phyloP scores from a whole-genome alignment of 2,329 filamentous ascomycete species.

The Pseudogymnoascus sp. region DNA sequence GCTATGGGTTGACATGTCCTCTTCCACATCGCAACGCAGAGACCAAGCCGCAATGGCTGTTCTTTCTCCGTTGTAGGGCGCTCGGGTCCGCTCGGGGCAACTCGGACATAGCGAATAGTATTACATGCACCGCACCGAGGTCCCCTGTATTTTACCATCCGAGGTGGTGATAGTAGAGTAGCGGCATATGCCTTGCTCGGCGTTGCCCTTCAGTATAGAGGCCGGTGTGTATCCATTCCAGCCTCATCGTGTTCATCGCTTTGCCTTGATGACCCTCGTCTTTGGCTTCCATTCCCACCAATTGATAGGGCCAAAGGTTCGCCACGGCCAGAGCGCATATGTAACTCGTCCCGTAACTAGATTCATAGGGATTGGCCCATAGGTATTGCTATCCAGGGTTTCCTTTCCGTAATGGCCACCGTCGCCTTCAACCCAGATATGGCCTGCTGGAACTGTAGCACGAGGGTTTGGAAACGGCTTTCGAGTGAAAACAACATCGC shows the following conservation, averaged over 20 bases:
- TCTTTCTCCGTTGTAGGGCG: not conserved
- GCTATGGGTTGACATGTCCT: not conserved
- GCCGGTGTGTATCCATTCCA: not conserved
- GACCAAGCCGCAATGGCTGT: not conserved
- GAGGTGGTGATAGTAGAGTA: not conserved
- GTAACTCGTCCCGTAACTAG: conserved; percentile 69
- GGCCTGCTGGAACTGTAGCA: conserved; percentile 65
- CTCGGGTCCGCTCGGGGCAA: not conserved
- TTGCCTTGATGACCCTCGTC: conserved; percentile 34
- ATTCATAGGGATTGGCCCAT: conserved; percentile 71
- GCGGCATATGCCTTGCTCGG: not conserved
- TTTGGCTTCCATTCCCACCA: conserved; percentile 44
- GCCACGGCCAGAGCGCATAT: conserved; percentile 61
- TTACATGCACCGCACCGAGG: not conserved
- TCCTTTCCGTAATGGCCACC: conserved; percentile 51
- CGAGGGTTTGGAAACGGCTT: conserved; percentile 47
- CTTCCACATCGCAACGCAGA: not conserved
- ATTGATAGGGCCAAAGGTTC: conserved; percentile 46
- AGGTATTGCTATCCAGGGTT: conserved; percentile 78
- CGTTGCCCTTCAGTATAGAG: not conserved
- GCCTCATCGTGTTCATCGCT: conserved; percentile 11
- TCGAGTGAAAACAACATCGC: conserved; percentile 64
- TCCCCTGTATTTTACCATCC: not conserved
- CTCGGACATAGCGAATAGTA: not conserved
- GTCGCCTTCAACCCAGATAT: conserved; percentile 95